Conservation (phyloP, 1,284 basidiomycete genomes). For the Sutorius eximius region DNA sequence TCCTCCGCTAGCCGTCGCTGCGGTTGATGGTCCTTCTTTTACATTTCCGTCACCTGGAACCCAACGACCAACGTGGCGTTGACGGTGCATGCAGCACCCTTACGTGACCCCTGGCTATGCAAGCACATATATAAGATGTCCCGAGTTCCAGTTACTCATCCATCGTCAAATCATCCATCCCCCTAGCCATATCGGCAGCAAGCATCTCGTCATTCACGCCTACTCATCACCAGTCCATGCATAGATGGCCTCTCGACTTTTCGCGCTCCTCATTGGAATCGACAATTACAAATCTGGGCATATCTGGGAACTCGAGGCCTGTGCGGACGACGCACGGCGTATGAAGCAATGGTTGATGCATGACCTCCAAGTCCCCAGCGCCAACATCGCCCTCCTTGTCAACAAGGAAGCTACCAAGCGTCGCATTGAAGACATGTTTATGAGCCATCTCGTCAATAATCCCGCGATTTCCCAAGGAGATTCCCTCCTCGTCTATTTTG, state of each 20-base stretch:
- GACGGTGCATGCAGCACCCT: conserved; percentile 1
- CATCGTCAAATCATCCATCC: conserved; percentile 10
- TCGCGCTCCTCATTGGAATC: conserved; percentile 63
- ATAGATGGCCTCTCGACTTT: conserved; percentile 49
- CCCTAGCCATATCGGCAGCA: conserved; percentile 6
- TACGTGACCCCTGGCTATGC: conserved; percentile 6
- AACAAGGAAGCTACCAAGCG: conserved; percentile 59
- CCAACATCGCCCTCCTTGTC: conserved; percentile 55
- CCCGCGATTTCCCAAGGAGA: conserved; percentile 56
- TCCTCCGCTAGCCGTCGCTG: conserved; percentile 10
- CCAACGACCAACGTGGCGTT: conserved; percentile 4
- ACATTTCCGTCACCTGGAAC: conserved; percentile 24
- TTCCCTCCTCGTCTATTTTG: conserved; percentile 65
- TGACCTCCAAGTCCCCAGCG: conserved; percentile 55
- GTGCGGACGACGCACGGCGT: conserved; percentile 57
- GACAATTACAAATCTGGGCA: conserved; percentile 62
- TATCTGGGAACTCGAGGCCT: conserved; percentile 64
- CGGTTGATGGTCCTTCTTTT: conserved; percentile 18
- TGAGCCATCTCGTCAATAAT: conserved; percentile 60
- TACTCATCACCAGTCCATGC: conserved; percentile 10
- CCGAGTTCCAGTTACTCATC: not conserved
- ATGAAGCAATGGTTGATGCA: conserved; percentile 55
- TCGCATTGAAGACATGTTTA: conserved; percentile 57
- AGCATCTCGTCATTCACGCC: conserved; percentile 1
- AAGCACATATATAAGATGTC: conserved; percentile 26